Evolutionary conservation across 768 basidiomycete genomes (phyloP).

Genomic region (Thelephora aurantiotincta): DNA sequence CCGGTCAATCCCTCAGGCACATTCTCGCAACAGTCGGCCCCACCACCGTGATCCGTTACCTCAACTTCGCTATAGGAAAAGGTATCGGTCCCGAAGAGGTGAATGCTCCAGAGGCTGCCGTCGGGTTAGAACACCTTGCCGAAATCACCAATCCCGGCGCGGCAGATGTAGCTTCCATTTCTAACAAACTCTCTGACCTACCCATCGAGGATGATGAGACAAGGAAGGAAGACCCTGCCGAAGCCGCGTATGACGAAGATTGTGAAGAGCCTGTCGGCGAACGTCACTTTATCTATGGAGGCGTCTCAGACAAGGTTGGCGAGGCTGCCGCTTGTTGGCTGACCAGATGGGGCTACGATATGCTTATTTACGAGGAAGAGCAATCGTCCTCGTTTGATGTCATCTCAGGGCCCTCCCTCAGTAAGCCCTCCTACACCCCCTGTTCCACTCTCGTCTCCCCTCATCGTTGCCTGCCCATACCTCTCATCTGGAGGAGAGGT

Average conservation of each 20-base stretch:
- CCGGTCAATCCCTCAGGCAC: slow-evolving; percentile 58
- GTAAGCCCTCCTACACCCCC: background rate
- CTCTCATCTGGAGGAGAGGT: slow-evolving; percentile 58
- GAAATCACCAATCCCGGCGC: slow-evolving; percentile 19
- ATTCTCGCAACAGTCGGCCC: slow-evolving; percentile 71
- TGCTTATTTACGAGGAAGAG: slow-evolving; percentile 51
- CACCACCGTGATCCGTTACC: slow-evolving; percentile 59
- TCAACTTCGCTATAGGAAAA: slow-evolving; percentile 70
- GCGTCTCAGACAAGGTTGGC: slow-evolving; percentile 82
- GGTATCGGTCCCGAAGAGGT: slow-evolving; percentile 32
- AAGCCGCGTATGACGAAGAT: slow-evolving; percentile 7
- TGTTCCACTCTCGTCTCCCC: slow-evolving; percentile 1
- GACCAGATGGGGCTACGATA: slow-evolving; percentile 70
- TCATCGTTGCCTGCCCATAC: slow-evolving; percentile 17
- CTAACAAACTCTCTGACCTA: background rate
- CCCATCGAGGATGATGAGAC: background rate
- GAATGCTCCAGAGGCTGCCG: slow-evolving; percentile 42
- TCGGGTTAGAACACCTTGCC: slow-evolving; percentile 59
- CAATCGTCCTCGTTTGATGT: slow-evolving; percentile 2
- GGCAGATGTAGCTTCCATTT: background rate
- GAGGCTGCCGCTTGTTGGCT: slow-evolving; percentile 85
- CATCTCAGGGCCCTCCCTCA: slow-evolving; percentile 7
- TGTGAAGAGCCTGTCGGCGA: slow-evolving; percentile 5
- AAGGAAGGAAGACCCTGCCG: slow-evolving; percentile 14
- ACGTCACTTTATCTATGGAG: slow-evolving; percentile 63